Percentiles rank a stretch among this genome's conserved stretches.
phyloP scores from a whole-genome alignment of 2,329 filamentous ascomycete genomes.

The Clarireedia homoeocarpa region DNA sequence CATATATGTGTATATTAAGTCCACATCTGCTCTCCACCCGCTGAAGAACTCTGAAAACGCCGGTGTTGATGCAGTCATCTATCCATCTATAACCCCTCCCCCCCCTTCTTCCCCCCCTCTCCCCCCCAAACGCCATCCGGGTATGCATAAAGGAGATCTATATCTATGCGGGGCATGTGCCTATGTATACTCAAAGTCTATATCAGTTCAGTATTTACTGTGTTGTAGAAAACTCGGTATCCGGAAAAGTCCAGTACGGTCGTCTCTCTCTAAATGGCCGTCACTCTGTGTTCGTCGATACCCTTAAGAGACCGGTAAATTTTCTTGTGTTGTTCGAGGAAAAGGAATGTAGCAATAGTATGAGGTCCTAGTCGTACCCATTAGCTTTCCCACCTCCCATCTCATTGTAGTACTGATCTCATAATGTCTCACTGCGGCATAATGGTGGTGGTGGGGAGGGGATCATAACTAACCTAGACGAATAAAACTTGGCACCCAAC shows the following conservation, averaged over 20 bases:
- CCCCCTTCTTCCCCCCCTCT: no score
- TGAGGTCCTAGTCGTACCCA: slow-evolving; percentile 47
- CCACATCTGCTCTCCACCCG: neutral
- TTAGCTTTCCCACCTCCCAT: neutral
- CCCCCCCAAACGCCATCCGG: neutral
- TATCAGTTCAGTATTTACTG: neutral
- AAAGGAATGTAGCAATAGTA: slow-evolving; percentile 80
- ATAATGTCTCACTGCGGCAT: neutral
- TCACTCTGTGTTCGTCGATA: slow-evolving; percentile 18
- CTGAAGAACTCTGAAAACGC: neutral
- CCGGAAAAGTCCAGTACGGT: neutral
- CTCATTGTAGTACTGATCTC: neutral
- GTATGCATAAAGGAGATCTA: neutral
- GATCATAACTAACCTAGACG: slow-evolving; percentile 33
- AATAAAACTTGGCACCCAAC: slow-evolving; percentile 74
- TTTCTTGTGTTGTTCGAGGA: slow-evolving; percentile 80
- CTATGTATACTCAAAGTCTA: neutral
- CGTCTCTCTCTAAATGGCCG: slow-evolving; percentile 3
- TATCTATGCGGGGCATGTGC: neutral
- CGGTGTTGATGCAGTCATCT: neutral
- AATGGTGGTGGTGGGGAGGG: neutral
- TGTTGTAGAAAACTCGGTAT: neutral
- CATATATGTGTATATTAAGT: no score
- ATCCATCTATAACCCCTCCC: neutral
- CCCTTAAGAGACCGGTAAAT: slow-evolving; percentile 51